Conservation (phyloP, 139 green algal species). For the Nannochloris sp. region DNA sequence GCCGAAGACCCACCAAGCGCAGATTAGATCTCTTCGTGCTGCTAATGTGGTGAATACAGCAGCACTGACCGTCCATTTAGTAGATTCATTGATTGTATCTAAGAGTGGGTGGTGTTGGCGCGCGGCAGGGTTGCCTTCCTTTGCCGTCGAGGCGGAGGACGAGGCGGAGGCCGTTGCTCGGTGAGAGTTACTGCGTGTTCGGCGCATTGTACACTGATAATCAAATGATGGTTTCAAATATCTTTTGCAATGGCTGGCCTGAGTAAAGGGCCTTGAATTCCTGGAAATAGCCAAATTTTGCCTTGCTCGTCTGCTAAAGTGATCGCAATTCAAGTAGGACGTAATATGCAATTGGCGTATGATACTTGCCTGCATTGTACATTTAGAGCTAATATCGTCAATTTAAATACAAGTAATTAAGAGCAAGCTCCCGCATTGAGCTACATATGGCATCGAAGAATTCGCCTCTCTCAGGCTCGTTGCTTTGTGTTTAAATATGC, state of each 20-base stretch:
- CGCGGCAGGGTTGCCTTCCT: neutral
- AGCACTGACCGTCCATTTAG: conserved; percentile 63
- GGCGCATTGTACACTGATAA: neutral
- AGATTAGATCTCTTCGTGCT: conserved; percentile 30
- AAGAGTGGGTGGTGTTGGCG: neutral
- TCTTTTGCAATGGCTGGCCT: neutral
- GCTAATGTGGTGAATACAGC: conserved; percentile 41
- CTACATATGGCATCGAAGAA: too few relatives aligned
- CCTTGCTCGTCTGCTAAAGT: too few relatives aligned
- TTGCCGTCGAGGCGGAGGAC: neutral
- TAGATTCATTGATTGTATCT: conserved; percentile 30
- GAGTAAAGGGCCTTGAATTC: neutral
- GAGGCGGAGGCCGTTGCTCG: neutral
- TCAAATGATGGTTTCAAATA: neutral
- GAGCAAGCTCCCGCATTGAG: too few relatives aligned
- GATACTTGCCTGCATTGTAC: too few relatives aligned
- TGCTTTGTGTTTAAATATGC: too few relatives aligned
- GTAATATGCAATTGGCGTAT: too few relatives aligned
- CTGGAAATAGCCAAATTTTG: neutral
- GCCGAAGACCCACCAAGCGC: conserved; percentile 37
- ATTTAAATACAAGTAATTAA: too few relatives aligned
- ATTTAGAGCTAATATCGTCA: too few relatives aligned
- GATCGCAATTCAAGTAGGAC: too few relatives aligned
- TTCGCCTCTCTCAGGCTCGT: too few relatives aligned
- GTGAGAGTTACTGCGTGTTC: neutral